Evolutionary conservation across 2,329 filamentous ascomycete genomes (phyloP).

Genomic region (Colletotrichum sp.): DNA sequence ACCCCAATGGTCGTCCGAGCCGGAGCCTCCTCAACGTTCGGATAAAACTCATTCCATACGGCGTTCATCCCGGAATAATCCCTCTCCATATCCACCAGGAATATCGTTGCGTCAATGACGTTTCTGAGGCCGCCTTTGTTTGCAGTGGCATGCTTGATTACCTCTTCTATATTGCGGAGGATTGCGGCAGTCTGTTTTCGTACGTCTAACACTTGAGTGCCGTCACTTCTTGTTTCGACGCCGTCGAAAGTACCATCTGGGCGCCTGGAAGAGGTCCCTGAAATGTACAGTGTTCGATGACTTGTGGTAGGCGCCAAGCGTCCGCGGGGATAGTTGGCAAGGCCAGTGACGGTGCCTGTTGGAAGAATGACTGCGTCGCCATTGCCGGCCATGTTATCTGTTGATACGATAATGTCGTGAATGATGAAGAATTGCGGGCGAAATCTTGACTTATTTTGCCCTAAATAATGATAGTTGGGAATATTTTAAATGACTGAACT

Average conservation of each 20-base stretch:
- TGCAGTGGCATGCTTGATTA: not conserved
- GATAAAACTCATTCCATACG: not conserved
- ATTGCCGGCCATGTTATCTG: not conserved
- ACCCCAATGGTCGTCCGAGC: not conserved
- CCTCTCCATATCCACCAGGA: not conserved
- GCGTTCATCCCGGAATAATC: not conserved
- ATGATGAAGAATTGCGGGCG: not conserved
- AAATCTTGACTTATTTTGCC: not conserved
- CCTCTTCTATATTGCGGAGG: not conserved
- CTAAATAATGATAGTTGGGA: not conserved
- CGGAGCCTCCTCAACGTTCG: not conserved
- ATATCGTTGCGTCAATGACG: not conserved
- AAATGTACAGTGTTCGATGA: not conserved
- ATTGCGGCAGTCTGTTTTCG: not conserved
- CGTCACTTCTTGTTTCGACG: not conserved
- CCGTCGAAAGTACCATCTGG: not conserved
- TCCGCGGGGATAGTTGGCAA: not conserved
- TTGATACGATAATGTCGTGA: not conserved
- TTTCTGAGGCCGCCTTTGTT: not conserved
- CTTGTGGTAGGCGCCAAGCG: not conserved
- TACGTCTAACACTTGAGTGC: not conserved
- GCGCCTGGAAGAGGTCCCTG: not conserved
- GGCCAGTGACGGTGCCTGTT: not conserved
- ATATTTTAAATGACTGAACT: not conserved
- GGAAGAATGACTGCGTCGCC: not conserved